A percentile compares a stretch with the other conserved stretches of the same genome.
Evolutionary conservation across 2,329 filamentous ascomycete genomes (phyloP).

Genomic region (Allantophomopsis cytisporea): DNA sequence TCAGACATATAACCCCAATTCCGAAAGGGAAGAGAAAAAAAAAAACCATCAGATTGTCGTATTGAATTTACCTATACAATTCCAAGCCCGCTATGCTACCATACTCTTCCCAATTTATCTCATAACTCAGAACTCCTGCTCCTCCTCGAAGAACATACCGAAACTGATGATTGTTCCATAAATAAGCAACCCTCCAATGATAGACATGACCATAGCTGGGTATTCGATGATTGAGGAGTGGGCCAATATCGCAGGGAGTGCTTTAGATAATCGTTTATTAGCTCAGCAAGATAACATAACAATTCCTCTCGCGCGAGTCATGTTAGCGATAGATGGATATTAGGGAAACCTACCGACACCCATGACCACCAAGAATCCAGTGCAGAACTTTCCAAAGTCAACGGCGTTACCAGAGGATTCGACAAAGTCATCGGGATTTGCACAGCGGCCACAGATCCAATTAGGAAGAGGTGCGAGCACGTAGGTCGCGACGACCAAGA

Average conservation of each 20-base stretch:
- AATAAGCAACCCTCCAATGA: constrained; percentile 83
- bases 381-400: constrained; percentile 87
- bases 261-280: constrained; percentile 29
- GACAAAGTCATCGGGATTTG: constrained; percentile 89
- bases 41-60: no score
- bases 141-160: constrained; percentile 95
- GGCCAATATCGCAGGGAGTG: constrained; percentile 75
- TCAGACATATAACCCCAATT: no score
- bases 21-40: no score
- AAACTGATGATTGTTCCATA: constrained; percentile 98
- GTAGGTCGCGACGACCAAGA: constrained; percentile 93
- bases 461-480: constrained; percentile 88
- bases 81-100: no score
- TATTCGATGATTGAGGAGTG: constrained; percentile 73
- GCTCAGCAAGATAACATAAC: not conserved
- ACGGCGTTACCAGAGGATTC: constrained; percentile 68
- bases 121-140: constrained; percentile 70
- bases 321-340: not conserved
- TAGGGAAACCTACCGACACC: constrained; percentile 63
- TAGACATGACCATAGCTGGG: constrained; percentile 89
- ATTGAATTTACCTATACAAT: no score
- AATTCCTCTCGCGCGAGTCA: not conserved
- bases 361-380: constrained; percentile 94
- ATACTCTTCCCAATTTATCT: not conserved
- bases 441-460: constrained; percentile 83